Evolutionary conservation across 2,329 filamentous ascomycete genomes (phyloP).

Genomic region (Claviceps quebecensis): DNA sequence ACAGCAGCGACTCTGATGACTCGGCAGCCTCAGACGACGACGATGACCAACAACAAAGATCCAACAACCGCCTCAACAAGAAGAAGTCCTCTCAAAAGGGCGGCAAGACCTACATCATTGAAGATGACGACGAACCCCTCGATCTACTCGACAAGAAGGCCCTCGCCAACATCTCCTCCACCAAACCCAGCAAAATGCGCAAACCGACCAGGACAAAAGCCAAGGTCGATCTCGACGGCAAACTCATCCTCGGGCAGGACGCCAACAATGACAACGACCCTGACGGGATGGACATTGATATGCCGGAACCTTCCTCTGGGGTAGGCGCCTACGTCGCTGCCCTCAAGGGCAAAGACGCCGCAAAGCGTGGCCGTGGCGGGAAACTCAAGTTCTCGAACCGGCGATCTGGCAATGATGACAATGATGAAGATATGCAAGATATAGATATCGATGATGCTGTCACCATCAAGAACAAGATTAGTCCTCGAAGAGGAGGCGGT

Average conservation of each 20-base stretch:
- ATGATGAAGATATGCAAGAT: conserved; percentile 34
- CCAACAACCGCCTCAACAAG: conserved; percentile 24
- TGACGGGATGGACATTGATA: conserved; percentile 51
- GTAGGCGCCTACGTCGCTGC: conserved; percentile 58
- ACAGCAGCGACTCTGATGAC: conserved; percentile 59
- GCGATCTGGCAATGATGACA: conserved; percentile 32
- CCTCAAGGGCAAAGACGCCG: conserved; percentile 52
- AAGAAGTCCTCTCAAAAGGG: conserved; percentile 40
- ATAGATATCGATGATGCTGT: conserved; percentile 39
- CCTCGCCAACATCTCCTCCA: conserved; percentile 84
- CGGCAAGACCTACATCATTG: conserved; percentile 72
- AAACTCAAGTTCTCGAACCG: conserved; percentile 60
- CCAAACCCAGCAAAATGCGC: conserved; percentile 58
- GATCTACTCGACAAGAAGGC: conserved; percentile 83
- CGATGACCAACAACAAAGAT: conserved; percentile 10
- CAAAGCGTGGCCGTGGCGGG: conserved; percentile 49
- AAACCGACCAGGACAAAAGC: conserved; percentile 45
- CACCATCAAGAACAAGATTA: conserved; percentile 36
- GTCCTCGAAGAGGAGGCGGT: conserved; percentile 18
- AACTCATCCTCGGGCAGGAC: conserved; percentile 58
- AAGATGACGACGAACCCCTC: conserved; percentile 87
- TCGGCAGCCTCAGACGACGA: conserved; percentile 39
- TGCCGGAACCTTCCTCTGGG: conserved; percentile 45
- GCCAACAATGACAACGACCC: conserved; percentile 31
- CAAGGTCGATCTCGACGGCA: conserved; percentile 63